These are phyloP conservation scores for Coemansia sp. DNA, from an alignment of 192 early-diverging fungal genomes.

Conservation along the genomic window DNA sequence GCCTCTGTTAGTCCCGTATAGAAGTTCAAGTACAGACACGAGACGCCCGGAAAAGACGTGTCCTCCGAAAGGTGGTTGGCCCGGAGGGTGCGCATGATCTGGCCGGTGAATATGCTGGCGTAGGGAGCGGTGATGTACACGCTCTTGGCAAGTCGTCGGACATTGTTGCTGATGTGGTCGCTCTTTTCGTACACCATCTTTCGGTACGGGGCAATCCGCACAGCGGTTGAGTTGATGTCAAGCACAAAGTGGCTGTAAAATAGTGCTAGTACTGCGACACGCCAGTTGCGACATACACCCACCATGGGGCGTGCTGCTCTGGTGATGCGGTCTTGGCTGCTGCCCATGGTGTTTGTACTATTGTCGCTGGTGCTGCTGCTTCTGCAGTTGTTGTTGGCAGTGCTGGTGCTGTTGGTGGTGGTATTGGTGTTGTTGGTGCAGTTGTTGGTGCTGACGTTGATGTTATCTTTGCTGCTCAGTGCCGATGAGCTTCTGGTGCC, in stretches of 20 bases:
- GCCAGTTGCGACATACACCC: constrained; percentile 43
- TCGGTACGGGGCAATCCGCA: constrained; percentile 26
- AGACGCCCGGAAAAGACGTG: constrained; percentile 25
- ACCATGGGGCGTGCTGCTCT: constrained; percentile 21
- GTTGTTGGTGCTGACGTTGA: no score
- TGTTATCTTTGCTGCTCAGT: neutral
- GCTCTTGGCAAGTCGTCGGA: constrained; percentile 29
- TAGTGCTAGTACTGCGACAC: constrained; percentile 22
- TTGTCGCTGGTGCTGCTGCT: neutral
- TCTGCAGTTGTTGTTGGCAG: neutral
- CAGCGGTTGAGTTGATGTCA: constrained; percentile 38
- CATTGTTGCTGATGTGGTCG: constrained; percentile 27
- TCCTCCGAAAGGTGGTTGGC: constrained; percentile 20
- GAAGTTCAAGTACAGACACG: constrained; percentile 35
- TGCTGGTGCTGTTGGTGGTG: neutral
- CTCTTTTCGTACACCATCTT: constrained; percentile 26
- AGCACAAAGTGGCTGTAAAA: constrained; percentile 43
- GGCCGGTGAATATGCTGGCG: constrained; percentile 42
- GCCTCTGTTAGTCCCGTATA: constrained; percentile 36
- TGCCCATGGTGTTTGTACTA: neutral
- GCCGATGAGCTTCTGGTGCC: neutral
- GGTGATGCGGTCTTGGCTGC: constrained; percentile 25
- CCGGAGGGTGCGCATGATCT: constrained; percentile 23
- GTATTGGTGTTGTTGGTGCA: neutral
- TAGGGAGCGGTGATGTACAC: constrained; percentile 38